Conservation (phyloP, 2,329 filamentous ascomycete species). For the Colletotrichum tabaci region DNA sequence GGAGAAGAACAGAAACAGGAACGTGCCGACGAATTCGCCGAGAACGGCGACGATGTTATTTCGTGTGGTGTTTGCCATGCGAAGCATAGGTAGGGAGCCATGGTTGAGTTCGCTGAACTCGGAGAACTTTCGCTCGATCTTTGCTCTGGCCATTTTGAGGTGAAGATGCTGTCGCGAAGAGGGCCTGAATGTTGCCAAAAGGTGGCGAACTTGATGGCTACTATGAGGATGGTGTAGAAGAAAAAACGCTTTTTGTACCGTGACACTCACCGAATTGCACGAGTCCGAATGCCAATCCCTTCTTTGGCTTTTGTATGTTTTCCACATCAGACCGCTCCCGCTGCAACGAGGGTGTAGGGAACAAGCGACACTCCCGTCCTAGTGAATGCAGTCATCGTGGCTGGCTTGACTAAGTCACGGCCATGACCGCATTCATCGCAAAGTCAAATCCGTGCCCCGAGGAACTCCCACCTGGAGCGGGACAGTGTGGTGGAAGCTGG, state of each 20-base stretch:
- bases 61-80: constrained; percentile 40
- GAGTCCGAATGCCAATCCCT: not conserved
- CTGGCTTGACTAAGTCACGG: not conserved
- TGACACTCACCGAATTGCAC: not conserved
- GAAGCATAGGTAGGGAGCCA: constrained; percentile 35
- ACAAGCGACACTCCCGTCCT: not conserved
- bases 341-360: not conserved
- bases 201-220: not conserved
- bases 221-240: not conserved
- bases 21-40: constrained; percentile 68
- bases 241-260: not conserved
- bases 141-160: not conserved
- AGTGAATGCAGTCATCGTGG: not conserved
- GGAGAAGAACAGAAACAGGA: constrained; percentile 65
- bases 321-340: not conserved
- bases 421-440: constrained; percentile 7
- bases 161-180: no score
- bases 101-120: constrained; percentile 1
- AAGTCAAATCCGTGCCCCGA: not conserved
- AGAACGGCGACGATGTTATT: constrained; percentile 60
- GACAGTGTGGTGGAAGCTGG: not conserved
- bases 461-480: constrained; percentile 10
- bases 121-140: not conserved
- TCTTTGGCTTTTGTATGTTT: not conserved
- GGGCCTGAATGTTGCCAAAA: not conserved